Percentiles rank a stretch among this genome's conserved stretches.
Conservation (phyloP, 495 filamentous ascomycete genomes). For the Daldinia grandis region DNA sequence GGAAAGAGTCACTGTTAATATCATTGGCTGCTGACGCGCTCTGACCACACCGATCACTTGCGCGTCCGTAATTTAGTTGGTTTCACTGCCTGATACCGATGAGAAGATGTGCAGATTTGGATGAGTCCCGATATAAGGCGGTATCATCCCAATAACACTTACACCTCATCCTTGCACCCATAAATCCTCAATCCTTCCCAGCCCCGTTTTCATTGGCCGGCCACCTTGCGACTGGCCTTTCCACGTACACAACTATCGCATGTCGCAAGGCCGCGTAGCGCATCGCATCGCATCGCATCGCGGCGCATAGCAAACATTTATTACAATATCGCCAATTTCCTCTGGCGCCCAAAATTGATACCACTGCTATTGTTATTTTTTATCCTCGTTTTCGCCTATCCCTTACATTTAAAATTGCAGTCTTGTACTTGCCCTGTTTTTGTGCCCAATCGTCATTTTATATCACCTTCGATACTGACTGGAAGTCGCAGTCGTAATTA, state of each 20-base stretch:
- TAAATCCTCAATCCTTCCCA: constrained; percentile 7
- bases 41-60: constrained; percentile 6
- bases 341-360: neutral
- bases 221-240: constrained; percentile 1
- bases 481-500: constrained; percentile 1
- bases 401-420: neutral
- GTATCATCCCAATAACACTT: neutral
- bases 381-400: neutral
- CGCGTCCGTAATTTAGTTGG: constrained; percentile 11
- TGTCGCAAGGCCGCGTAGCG: constrained; percentile 20
- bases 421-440: neutral
- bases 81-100: neutral
- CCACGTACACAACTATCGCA: constrained; percentile 8
- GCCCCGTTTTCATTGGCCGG: constrained; percentile 27
- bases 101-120: neutral
- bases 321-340: neutral
- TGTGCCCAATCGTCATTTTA: neutral
- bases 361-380: neutral
- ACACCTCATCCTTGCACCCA: constrained; percentile 9
- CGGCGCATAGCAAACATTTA: constrained; percentile 20
- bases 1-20: neutral
- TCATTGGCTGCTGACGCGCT: neutral
- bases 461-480: constrained; percentile 9
- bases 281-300: constrained; percentile 8
- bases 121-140: neutral